Conservation (phyloP, 495 filamentous ascomycete genomes). For the Haplographium delicatum region DNA sequence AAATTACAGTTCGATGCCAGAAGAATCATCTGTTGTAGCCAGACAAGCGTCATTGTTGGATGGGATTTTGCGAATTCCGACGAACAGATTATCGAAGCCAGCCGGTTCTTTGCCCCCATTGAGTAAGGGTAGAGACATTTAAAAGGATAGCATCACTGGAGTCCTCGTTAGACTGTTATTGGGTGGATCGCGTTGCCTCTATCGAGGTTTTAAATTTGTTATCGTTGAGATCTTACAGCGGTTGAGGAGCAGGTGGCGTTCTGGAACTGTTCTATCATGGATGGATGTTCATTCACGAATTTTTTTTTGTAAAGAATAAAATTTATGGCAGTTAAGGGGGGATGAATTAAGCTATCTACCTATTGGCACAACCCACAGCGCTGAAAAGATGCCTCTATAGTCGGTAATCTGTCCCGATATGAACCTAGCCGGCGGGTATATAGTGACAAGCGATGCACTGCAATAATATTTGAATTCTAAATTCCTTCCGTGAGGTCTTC, state of each 20-base stretch:
- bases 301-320: too few species aligned
- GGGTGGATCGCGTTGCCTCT: neutral
- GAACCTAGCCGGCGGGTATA: too few species aligned
- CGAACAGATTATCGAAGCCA: slow-evolving; percentile 71
- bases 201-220: neutral
- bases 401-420: too few species aligned
- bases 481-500: too few species aligned
- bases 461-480: too few species aligned
- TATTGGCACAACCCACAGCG: too few species aligned
- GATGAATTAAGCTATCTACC: too few species aligned
- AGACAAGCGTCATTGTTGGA: slow-evolving; percentile 85
- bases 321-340: too few species aligned
- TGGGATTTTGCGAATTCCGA: slow-evolving; percentile 98
- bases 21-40: slow-evolving; percentile 89
- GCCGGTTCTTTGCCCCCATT: slow-evolving; percentile 66
- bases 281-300: too few species aligned
- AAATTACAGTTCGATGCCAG: slow-evolving; percentile 95
- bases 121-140: slow-evolving; percentile 26
- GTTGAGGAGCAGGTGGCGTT: too few species aligned
- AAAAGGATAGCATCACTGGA: neutral
- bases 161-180: neutral
- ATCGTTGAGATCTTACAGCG: neutral
- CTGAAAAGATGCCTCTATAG: too few species aligned
- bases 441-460: too few species aligned
- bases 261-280: neutral